Evolutionary conservation across 2,329 filamentous ascomycete genomes (phyloP).

Genomic region (Colletotrichum neosansevieriae): DNA sequence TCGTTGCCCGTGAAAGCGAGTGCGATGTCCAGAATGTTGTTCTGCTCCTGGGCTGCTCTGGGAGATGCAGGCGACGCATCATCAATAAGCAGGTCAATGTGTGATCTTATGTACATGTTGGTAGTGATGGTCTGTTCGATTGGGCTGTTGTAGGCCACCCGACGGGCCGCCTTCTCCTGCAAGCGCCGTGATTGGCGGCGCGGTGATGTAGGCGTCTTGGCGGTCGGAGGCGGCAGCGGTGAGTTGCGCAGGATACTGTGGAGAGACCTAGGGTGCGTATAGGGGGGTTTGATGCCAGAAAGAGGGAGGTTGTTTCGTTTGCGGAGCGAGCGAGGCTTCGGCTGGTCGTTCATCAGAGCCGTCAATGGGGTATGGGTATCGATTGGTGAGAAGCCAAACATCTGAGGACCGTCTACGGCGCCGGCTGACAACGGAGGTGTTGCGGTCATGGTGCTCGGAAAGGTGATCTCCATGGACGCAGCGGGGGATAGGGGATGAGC

Average conservation of each 20-base stretch:
- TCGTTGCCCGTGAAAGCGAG: slow-evolving; percentile 66
- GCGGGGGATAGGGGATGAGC: slow-evolving; percentile 63
- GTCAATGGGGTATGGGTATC: slow-evolving; percentile 46
- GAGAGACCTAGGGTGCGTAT: slow-evolving; percentile 68
- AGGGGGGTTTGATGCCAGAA: slow-evolving; percentile 58
- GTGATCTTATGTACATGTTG: slow-evolving; percentile 71
- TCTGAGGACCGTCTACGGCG: slow-evolving; percentile 56
- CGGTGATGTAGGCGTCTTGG: slow-evolving; percentile 64
- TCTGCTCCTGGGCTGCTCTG: slow-evolving; percentile 49
- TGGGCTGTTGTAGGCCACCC: slow-evolving; percentile 72
- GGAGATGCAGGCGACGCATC: slow-evolving; percentile 65
- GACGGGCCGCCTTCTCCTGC: slow-evolving; percentile 65
- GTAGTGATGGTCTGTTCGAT: slow-evolving; percentile 74
- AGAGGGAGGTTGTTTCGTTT: slow-evolving; percentile 52
- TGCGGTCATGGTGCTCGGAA: slow-evolving; percentile 69
- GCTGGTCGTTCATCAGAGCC: slow-evolving; percentile 16
- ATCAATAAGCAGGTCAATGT: slow-evolving; percentile 72
- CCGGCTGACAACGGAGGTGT: slow-evolving; percentile 70
- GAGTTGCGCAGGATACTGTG: slow-evolving; percentile 77
- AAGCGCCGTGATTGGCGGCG: slow-evolving; percentile 66
- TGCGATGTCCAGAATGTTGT: slow-evolving; percentile 61
- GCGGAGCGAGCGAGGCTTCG: slow-evolving; percentile 51
- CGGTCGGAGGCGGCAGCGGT: slow-evolving; percentile 66
- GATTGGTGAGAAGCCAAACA: slow-evolving; percentile 61
- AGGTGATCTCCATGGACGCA: slow-evolving; percentile 58